Percentiles rank a stretch among this genome's conserved stretches.
Conservation (phyloP, 495 filamentous ascomycete species). For the Talaromyces stipitatus region DNA sequence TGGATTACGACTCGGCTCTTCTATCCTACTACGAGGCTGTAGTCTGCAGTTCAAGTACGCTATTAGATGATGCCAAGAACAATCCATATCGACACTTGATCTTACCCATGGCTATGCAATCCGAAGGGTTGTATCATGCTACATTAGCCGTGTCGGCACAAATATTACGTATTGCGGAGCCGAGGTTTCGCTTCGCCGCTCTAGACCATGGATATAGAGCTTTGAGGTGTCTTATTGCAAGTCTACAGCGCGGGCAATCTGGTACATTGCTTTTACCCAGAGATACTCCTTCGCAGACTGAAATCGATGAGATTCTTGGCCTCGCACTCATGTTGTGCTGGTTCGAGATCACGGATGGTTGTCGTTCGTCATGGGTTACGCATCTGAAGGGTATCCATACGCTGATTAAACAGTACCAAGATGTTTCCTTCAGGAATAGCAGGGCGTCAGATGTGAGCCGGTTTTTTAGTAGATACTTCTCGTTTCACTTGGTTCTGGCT, state of each 20-base stretch:
- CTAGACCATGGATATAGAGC: conserved; percentile 15
- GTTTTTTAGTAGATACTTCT: conserved; percentile 21
- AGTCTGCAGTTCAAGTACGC: conserved; percentile 19
- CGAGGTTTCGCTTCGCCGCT: conserved; percentile 9
- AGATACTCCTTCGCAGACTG: background rate
- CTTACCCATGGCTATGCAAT: conserved; percentile 19
- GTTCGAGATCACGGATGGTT: conserved; percentile 16
- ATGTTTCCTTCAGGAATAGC: conserved; percentile 5
- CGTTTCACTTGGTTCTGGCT: conserved; percentile 18
- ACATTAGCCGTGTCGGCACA: conserved; percentile 17
- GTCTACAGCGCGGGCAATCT: conserved; percentile 6
- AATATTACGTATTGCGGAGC: conserved; percentile 14
- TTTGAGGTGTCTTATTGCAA: conserved; percentile 9
- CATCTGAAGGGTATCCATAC: conserved; percentile 18
- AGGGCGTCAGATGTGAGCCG: conserved; percentile 12
- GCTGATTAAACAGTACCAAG: conserved; percentile 10
- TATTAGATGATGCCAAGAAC: conserved; percentile 16
- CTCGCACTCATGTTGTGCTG: conserved; percentile 20
- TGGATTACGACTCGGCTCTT: conserved; percentile 11
- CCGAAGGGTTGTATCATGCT: conserved; percentile 18
- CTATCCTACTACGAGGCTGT: conserved; percentile 17
- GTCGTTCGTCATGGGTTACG: conserved; percentile 20
- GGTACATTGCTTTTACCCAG: no score
- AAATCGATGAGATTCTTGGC: conserved; percentile 18
- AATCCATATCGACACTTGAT: conserved; percentile 22